Base-by-base conservation (phyloP, 371 early-diverging fungal genomes). In the Coemansia sp. region DNA sequence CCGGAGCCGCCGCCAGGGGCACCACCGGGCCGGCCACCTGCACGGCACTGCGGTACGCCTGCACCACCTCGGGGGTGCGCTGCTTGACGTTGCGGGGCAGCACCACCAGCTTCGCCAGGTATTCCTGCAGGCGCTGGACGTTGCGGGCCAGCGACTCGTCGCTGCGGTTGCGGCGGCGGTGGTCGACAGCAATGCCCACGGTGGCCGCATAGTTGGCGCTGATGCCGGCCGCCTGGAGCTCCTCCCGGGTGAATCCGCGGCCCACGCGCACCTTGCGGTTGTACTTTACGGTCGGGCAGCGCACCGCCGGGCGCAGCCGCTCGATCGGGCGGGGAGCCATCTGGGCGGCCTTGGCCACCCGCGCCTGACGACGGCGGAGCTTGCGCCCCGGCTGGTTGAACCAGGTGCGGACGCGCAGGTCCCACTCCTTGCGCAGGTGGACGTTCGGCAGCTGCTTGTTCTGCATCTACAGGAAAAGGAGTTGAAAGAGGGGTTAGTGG, bases 401-500 rank as follows among this genome's bases (percentile, higher is more conserved):
- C 98, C 99, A 99, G 75, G 97, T 97, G 89, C 93, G 94, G 67
- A 98, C 97, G 77, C 93, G 94, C 67, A 85, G 81, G 81, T 95
- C 91, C 94, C 99, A 97, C 85, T 97, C 93, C 92, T 99, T 99
- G 83, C 93, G 98, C 90, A 98, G 96, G 82, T 99, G 99, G 63
- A 81, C 87, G 86, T 95, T 97, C 84, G 97, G 98, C 85, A 99
- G 85, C 81, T 89, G 89, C 86, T 98, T 97, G 92, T 99, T 99
- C 90, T 97, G 99, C 88, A 91, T 94, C 91, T 69, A 69, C 51
- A 65, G 46, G 6, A n/a, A 11, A n/a, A 24, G 9, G 9, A 18
- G 6, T 18, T 12, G 24, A 54, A 38, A 11, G 39, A 12, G n/a
- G 18, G 29, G 31, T 4, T 10, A 29, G 32, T 38, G 11, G 16